Conservation (phyloP, 1,284 basidiomycete genomes). For the Erythrobasidium hasegawianum region DNA sequence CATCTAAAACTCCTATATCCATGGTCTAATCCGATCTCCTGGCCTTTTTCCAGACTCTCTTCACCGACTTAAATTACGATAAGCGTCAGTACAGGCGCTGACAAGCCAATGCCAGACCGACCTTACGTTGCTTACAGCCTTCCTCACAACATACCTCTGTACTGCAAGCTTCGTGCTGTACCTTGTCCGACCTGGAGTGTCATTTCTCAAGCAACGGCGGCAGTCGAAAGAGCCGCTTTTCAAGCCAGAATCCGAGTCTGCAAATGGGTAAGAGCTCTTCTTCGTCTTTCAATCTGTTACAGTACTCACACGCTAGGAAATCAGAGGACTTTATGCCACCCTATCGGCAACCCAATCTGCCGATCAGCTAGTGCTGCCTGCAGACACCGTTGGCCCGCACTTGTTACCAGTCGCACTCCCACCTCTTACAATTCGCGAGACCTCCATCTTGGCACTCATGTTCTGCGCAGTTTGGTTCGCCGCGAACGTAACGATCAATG, state of each 20-base stretch:
- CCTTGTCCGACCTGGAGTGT: constrained; percentile 58
- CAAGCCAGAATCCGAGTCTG: background rate
- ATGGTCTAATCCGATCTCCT: constrained; percentile 5
- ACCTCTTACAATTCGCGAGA: constrained; percentile 66
- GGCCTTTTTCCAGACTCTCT: constrained; percentile 37
- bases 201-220: background rate
- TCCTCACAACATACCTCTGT: constrained; percentile 71
- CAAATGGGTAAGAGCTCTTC: background rate
- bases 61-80: constrained; percentile 43
- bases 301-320: too few relatives aligned
- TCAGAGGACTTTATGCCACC: too few relatives aligned
- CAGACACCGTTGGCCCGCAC: background rate
- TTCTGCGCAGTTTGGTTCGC: constrained; percentile 66
- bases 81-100: constrained; percentile 40
- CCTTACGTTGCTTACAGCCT: constrained; percentile 39
- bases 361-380: background rate
- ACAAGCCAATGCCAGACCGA: background rate
- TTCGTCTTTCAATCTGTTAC: too few relatives aligned
- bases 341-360: constrained; percentile 5
- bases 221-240: background rate
- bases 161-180: constrained; percentile 87
- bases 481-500: constrained; percentile 85
- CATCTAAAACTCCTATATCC: background rate
- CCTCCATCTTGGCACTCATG: constrained; percentile 66
- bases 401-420: constrained; percentile 10